Conservation (phyloP, 371 early-diverging fungal genomes). For the Actinomucor elegans region DNA sequence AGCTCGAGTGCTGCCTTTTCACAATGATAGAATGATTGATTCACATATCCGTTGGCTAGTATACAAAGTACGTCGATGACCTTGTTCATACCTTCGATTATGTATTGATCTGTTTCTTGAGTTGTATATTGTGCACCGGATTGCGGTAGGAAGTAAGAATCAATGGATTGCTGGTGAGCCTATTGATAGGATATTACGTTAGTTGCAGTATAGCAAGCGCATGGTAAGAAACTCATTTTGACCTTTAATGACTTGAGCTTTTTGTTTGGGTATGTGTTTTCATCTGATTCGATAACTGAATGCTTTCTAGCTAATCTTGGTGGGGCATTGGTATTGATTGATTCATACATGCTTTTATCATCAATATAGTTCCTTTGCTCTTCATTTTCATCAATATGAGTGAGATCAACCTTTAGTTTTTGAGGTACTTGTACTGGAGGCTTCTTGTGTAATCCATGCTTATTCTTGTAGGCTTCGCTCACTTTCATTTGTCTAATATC, state of each 20-base stretch:
- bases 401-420: slow-evolving; percentile 18
- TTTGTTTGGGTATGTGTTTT: neutral
- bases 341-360: slow-evolving; percentile 1
- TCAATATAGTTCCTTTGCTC: neutral
- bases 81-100: slow-evolving; percentile 37
- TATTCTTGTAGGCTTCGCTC: slow-evolving; percentile 35
- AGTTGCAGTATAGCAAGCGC: no score
- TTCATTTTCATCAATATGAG: slow-evolving; percentile 3
- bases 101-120: neutral
- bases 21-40: slow-evolving; percentile 33
- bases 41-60: slow-evolving; percentile 32
- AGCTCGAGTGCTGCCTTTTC: slow-evolving; percentile 27
- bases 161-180: neutral
- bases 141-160: neutral
- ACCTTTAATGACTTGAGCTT: neutral
- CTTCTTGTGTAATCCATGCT: slow-evolving; percentile 44
- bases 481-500: slow-evolving; percentile 31
- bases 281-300: neutral
- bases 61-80: slow-evolving; percentile 26
- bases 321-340: neutral
- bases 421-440: slow-evolving; percentile 27
- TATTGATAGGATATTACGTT: no score
- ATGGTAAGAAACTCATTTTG: neutral
- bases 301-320: slow-evolving; percentile 1
- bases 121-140: neutral